Percentiles rank a stretch among this genome's conserved stretches.
Conservation (phyloP, 2,329 filamentous ascomycete species). For the Colletotrichum sp. region DNA sequence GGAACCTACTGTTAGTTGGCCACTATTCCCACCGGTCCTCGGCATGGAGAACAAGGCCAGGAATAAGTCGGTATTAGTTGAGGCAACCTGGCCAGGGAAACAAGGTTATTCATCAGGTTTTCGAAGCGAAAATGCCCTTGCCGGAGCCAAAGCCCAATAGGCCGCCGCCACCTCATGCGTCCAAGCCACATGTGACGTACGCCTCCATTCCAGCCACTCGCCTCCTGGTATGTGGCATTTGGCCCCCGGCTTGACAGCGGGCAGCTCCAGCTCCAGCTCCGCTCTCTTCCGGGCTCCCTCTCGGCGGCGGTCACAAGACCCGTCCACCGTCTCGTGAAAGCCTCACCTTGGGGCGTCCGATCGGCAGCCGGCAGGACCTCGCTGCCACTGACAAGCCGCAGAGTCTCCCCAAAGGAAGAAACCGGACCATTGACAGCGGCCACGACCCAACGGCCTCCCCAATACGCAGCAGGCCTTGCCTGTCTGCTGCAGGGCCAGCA, state of each 20-base stretch:
- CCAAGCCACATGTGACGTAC: conserved; percentile 18
- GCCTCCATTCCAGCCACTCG: conserved; percentile 14
- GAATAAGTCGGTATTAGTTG: not conserved
- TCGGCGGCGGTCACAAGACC: conserved; percentile 3
- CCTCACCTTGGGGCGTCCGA: conserved; percentile 4
- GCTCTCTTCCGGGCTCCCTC: conserved; percentile 7
- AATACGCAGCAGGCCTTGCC: not conserved
- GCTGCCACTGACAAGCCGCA: not conserved
- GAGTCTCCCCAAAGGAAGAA: not conserved
- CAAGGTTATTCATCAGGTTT: not conserved
- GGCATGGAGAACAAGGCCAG: not conserved
- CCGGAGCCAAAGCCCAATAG: not conserved
- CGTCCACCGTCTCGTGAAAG: not conserved
- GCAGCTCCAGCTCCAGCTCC: not conserved
- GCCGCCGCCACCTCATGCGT: not conserved
- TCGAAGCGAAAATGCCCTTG: not conserved
- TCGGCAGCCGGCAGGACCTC: conserved; percentile 12
- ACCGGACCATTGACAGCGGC: not conserved
- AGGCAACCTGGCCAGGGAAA: not conserved
- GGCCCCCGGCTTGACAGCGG: not conserved
- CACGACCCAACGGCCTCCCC: not conserved
- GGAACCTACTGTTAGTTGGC: not conserved
- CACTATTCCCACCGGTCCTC: not conserved
- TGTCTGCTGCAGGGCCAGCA: not conserved
- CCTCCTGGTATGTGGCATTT: not conserved